Percentiles rank a stretch among this genome's conserved stretches.
phyloP scores from a whole-genome alignment of 345 rosid genomes.

The Adansonia digitata region DNA sequence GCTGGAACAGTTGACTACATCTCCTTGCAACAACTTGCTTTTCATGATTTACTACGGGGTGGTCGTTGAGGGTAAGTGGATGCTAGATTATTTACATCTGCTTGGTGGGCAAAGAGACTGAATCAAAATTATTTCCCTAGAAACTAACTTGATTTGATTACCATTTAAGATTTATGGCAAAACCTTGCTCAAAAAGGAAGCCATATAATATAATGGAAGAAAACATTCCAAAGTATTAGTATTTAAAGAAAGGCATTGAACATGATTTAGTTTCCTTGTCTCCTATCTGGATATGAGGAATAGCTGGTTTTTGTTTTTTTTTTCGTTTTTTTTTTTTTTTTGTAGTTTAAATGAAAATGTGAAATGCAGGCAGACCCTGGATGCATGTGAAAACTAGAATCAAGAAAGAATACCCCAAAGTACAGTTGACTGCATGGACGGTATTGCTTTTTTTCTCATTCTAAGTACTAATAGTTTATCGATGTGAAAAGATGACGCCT shows the following conservation, averaged over 20 bases:
- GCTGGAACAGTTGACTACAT: slow-evolving; percentile 72
- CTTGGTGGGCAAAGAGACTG: background rate
- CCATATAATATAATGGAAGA: too few species aligned
- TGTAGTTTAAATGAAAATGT: slow-evolving; percentile 10
- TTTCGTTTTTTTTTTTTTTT: background rate
- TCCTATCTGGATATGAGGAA: background rate
- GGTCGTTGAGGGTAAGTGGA: slow-evolving; percentile 60
- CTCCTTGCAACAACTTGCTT: slow-evolving; percentile 85
- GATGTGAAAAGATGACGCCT: slow-evolving; percentile 1
- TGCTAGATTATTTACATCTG: background rate
- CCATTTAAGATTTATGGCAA: background rate
- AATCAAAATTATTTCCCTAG: background rate
- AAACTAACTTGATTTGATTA: background rate
- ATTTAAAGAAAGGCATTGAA: too few species aligned
- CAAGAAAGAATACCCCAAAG: slow-evolving; percentile 65
- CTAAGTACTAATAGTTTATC: slow-evolving; percentile 1
- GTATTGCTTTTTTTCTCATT: slow-evolving; percentile 29
- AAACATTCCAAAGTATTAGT: too few species aligned
- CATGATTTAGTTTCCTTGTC: background rate
- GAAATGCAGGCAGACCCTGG: slow-evolving; percentile 81
- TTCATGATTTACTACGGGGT: slow-evolving; percentile 80
- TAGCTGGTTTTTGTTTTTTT: too few species aligned
- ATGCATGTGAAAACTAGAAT: slow-evolving; percentile 62
- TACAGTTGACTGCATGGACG: slow-evolving; percentile 83
- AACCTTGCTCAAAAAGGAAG: background rate